Evolutionary conservation across 192 early-diverging fungal species (phyloP).

Genomic region (Backusella parvicylindrica): DNA sequence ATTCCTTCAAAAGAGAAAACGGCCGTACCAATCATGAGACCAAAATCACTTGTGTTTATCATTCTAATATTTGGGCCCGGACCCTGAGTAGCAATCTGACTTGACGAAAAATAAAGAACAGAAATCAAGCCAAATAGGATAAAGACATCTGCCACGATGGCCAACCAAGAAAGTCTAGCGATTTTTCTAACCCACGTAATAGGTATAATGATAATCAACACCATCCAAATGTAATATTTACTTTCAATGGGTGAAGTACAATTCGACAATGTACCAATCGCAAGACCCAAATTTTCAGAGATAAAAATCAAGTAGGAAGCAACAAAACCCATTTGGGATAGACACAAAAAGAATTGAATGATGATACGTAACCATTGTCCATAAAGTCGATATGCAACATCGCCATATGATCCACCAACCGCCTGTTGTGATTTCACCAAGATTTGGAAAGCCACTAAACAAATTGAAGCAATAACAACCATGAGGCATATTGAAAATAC

Average conservation of each 20-base stretch:
- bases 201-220: conserved; percentile 66
- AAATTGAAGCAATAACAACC: conserved; percentile 55
- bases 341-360: conserved; percentile 48
- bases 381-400: conserved; percentile 50
- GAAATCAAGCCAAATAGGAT: conserved; percentile 69
- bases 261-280: conserved; percentile 58
- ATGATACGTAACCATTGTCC: conserved; percentile 12
- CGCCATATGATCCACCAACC: conserved; percentile 57
- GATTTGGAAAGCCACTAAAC: conserved; percentile 53
- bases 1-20: conserved; percentile 50
- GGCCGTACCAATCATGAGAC: conserved; percentile 68
- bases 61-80: conserved; percentile 45
- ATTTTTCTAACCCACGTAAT: conserved; percentile 66
- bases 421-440: conserved; percentile 42
- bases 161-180: conserved; percentile 46
- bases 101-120: conserved; percentile 53
- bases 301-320: conserved; percentile 89
- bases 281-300: conserved; percentile 73
- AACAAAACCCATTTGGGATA: conserved; percentile 80
- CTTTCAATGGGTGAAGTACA: conserved; percentile 56
- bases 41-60: conserved; percentile 61
- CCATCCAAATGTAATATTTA: conserved; percentile 70
- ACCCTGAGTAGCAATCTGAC: conserved; percentile 48
- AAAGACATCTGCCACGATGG: conserved; percentile 70
- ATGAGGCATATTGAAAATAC: conserved; percentile 59